A percentile compares a stretch with the other conserved stretches of the same genome.
These are phyloP conservation scores for Hypomyces perniciosus DNA, from an alignment of 2,329 filamentous ascomycete genomes.

Conservation along the genomic window DNA sequence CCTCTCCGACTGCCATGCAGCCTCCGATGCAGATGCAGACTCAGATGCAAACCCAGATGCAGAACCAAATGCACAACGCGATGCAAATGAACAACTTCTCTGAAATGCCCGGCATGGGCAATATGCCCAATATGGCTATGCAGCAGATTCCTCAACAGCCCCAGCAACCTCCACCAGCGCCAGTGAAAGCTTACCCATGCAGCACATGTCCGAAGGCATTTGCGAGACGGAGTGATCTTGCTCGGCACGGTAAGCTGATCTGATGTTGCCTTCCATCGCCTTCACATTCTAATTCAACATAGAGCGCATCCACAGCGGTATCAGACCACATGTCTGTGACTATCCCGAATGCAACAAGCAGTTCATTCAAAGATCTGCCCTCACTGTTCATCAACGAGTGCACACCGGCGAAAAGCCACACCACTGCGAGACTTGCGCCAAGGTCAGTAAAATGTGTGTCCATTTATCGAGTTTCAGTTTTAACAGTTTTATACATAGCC, in stretches of 20 bases:
- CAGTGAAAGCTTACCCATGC: constrained; percentile 74
- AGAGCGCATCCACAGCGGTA: constrained; percentile 94
- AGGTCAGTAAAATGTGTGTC: constrained; percentile 52
- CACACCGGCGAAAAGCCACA: constrained; percentile 98
- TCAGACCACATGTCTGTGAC: constrained; percentile 88
- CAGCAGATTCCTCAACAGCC: constrained; percentile 29
- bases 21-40: constrained; percentile 41
- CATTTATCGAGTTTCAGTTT: too few relatives aligned
- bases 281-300: constrained; percentile 25
- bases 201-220: constrained; percentile 88
- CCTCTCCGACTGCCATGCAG: constrained; percentile 49
- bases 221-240: constrained; percentile 86
- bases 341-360: constrained; percentile 84
- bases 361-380: constrained; percentile 91
- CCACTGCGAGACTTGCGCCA: constrained; percentile 93
- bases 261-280: neutral
- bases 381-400: constrained; percentile 91
- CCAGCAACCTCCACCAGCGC: constrained; percentile 29
- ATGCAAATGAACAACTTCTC: constrained; percentile 38
- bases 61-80: constrained; percentile 35
- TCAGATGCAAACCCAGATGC: constrained; percentile 36
- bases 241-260: constrained; percentile 68
- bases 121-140: constrained; percentile 33
- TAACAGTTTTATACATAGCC: constrained; percentile 41
- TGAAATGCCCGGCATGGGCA: constrained; percentile 29